Base-by-base conservation (phyloP, 1,284 basidiomycete species). In the Athelia psychrophila region DNA sequence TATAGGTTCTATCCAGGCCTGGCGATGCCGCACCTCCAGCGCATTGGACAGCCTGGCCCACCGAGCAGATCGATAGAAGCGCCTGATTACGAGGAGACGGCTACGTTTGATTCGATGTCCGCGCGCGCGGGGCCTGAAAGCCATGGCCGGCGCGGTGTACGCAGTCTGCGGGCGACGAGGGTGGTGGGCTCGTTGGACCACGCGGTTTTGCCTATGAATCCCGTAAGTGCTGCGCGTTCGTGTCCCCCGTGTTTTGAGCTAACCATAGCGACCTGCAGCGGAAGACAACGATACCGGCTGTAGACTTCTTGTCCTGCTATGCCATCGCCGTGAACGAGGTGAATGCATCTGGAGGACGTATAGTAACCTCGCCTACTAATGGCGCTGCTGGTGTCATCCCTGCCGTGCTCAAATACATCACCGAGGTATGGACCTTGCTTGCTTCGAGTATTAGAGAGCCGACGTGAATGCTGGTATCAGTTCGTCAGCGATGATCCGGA, bases 241-340 rank as follows among this genome's bases (percentile, higher is more conserved):
- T 19, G 5, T 19, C 24, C 44, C 22, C 15, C 46, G 48, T 25
- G 46, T 49, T 56, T n/a, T 51, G 40, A 42, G 48, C 49, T 36
- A 13, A 50, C 53, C 44, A 45, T 49, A 49, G 51, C 47, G 30
- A 56, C 32, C 10, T 54, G 23, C 60, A 91, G 88, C 79, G 91
- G 52, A 89, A 84, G 60, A 91, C 88, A 12, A 84, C 86, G 60
- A 95, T 97, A 51, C 94, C 95, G 0, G 93, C 93, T 0, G 88
- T 98, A 72, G 95, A 98, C 67, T 96, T 95, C 65, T 75, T 98
- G 56, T 92, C 88, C 2, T 94, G 91, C 61, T 95, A 95, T 70
- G 93, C 92, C 1, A 95, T 95, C 54, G 91, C 91, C 3, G 93
- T 95, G 25, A 93, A 91, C 59, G 87, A 91, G 66, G 93, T 95